These are phyloP conservation scores for Monosporascus cannonballus DNA, from an alignment of 2,329 filamentous ascomycete species.

Conservation along the genomic window DNA sequence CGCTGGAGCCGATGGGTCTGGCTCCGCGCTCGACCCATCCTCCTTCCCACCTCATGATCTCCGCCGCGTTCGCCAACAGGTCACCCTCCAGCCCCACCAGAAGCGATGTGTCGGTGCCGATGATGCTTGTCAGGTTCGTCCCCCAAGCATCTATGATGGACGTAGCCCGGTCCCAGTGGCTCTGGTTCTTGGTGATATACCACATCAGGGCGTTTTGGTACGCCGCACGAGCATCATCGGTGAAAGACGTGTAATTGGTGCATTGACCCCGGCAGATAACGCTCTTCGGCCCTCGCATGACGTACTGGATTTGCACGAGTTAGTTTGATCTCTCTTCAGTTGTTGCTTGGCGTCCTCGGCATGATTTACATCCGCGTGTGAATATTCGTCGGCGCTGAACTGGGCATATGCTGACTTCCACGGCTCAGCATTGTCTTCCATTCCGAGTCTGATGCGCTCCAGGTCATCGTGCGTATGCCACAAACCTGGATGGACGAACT, in stretches of 20 bases:
- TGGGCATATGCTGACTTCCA: slow-evolving; percentile 11
- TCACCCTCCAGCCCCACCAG: slow-evolving; percentile 33
- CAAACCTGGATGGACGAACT: slow-evolving; percentile 25
- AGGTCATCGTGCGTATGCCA: slow-evolving; percentile 29
- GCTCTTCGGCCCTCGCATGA: slow-evolving; percentile 24
- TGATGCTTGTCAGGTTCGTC: slow-evolving; percentile 24
- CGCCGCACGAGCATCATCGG: slow-evolving; percentile 29
- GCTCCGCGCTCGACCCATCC: slow-evolving; percentile 31
- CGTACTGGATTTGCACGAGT: slow-evolving; percentile 11
- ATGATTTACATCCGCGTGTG: slow-evolving; percentile 1
- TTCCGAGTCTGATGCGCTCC: slow-evolving; percentile 22
- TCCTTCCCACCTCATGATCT: slow-evolving; percentile 39
- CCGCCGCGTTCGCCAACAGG: slow-evolving; percentile 34
- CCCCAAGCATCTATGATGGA: slow-evolving; percentile 33
- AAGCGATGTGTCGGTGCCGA: slow-evolving; percentile 29
- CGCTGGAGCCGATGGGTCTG: slow-evolving; percentile 26
- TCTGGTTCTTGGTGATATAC: slow-evolving; percentile 33
- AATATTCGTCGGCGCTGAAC: slow-evolving; percentile 10
- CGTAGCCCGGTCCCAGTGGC: slow-evolving; percentile 28
- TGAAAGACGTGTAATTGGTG: slow-evolving; percentile 32
- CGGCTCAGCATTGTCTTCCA: slow-evolving; percentile 9
- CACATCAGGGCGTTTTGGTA: slow-evolving; percentile 37
- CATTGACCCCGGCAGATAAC: slow-evolving; percentile 25
- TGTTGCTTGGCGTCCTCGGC: no score
- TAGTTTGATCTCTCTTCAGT: no score